Conservation (phyloP, 2,329 filamentous ascomycete genomes). For the Phoma sp. region DNA sequence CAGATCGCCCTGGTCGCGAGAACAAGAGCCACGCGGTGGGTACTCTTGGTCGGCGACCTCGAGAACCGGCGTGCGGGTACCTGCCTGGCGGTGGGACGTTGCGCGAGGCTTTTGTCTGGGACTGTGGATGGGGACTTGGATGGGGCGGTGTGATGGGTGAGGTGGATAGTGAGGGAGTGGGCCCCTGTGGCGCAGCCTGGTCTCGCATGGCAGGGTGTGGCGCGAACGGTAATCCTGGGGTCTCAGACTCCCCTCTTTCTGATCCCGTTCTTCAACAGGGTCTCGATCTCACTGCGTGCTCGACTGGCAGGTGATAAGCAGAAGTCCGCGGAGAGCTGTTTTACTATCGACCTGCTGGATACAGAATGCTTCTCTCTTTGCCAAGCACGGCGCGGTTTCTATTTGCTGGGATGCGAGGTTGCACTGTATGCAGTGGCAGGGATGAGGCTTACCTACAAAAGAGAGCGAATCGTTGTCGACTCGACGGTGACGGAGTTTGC, state of each 20-base stretch:
- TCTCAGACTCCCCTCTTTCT: not conserved
- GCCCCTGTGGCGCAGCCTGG: not conserved
- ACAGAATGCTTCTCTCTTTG: too few species aligned
- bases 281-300: too few species aligned
- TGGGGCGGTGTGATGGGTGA: slow-evolving; percentile 5
- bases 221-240: not conserved
- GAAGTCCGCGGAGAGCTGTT: too few species aligned
- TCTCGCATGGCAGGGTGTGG: not conserved
- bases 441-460: not conserved
- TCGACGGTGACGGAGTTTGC: not conserved
- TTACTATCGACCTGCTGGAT: too few species aligned
- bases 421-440: slow-evolving; percentile 8
- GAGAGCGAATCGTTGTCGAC: not conserved
- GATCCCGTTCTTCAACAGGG: too few species aligned
- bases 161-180: too few species aligned
- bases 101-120: not conserved
- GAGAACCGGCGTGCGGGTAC: slow-evolving; percentile 7
- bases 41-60: slow-evolving; percentile 15
- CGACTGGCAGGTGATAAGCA: too few species aligned
- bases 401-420: not conserved
- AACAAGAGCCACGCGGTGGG: not conserved
- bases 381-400: not conserved
- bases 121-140: not conserved
- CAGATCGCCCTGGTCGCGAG: not conserved
- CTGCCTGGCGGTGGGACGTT: slow-evolving; percentile 11